Conservation (phyloP, 331 rosid species). For the Malus hybrid region DNA sequence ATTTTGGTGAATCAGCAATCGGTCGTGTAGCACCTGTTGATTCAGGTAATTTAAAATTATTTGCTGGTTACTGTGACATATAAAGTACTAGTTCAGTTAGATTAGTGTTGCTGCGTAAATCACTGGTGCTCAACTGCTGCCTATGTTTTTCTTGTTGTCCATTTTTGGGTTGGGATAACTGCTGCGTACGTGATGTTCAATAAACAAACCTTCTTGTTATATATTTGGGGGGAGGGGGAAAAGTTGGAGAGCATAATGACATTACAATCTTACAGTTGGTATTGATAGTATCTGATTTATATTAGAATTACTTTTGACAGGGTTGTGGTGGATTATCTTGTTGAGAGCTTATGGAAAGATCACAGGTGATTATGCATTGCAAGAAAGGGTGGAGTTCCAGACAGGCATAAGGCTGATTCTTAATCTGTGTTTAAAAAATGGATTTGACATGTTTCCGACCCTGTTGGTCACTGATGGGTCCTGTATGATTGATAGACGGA, state of each 20-base stretch:
- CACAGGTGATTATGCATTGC: conserved; percentile 74
- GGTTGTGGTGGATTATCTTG: conserved; percentile 90
- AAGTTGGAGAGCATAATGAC: neutral
- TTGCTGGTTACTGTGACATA: neutral
- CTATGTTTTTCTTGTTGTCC: neutral
- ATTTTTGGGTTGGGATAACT: neutral
- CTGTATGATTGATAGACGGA: conserved; percentile 96
- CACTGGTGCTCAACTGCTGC: neutral
- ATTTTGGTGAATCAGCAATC: conserved; percentile 93
- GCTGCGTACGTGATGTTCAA: neutral
- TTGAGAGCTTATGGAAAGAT: conserved; percentile 92
- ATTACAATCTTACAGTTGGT: neutral
- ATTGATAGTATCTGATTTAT: neutral
- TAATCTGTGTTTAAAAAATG: conserved; percentile 72
- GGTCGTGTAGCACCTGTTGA: conserved; percentile 98
- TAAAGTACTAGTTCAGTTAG: neutral
- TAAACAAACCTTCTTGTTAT: neutral
- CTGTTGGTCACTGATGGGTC: conserved; percentile 85
- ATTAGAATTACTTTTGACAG: conserved; percentile 21
- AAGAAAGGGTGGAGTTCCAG: conserved; percentile 87
- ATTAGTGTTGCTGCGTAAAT: neutral
- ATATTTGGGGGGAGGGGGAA: neutral
- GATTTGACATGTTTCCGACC: conserved; percentile 94
- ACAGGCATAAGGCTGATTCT: conserved; percentile 80
- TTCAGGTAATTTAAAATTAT: conserved; percentile 41